These are phyloP conservation scores for Aureobasidium namibiae DNA, from an alignment of 2,329 filamentous ascomycete genomes.

Conservation along the genomic window DNA sequence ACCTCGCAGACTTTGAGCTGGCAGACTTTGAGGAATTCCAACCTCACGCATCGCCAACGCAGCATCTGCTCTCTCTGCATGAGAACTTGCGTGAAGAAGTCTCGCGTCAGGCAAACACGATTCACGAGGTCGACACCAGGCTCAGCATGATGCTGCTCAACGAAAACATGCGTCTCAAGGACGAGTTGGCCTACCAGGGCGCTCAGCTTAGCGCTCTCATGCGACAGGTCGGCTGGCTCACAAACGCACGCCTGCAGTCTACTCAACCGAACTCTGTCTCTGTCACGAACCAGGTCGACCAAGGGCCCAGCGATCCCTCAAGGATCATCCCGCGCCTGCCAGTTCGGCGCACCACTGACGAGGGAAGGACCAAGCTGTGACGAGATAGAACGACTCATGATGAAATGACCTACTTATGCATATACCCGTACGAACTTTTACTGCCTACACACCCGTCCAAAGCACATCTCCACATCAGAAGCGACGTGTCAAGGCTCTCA, in stretches of 20 bases:
- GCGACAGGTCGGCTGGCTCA: constrained; percentile 56
- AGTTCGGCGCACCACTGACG: constrained; percentile 24
- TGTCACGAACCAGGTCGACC: not conserved
- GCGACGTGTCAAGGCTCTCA: not conserved
- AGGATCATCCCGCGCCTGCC: constrained; percentile 16
- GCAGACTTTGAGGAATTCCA: not conserved
- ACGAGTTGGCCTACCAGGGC: constrained; percentile 54
- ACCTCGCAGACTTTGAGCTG: not conserved
- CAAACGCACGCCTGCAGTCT: constrained; percentile 47
- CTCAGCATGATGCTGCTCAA: constrained; percentile 56
- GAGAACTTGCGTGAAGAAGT: constrained; percentile 54
- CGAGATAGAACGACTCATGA: not conserved
- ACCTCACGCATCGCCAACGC: constrained; percentile 41
- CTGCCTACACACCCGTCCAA: not conserved
- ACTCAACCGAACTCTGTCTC: constrained; percentile 16
- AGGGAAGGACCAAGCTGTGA: constrained; percentile 30
- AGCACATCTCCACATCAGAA: not conserved
- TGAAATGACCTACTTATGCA: constrained; percentile 5
- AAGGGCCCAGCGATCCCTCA: constrained; percentile 13
- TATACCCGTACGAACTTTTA: not conserved
- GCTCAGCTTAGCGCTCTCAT: constrained; percentile 51
- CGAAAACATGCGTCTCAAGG: constrained; percentile 52
- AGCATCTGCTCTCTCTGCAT: constrained; percentile 53
- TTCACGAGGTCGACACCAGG: constrained; percentile 52
- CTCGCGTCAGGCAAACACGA: constrained; percentile 43